Conservation (phyloP, 1,284 basidiomycete species). For the Mycosarcoma maydis region DNA sequence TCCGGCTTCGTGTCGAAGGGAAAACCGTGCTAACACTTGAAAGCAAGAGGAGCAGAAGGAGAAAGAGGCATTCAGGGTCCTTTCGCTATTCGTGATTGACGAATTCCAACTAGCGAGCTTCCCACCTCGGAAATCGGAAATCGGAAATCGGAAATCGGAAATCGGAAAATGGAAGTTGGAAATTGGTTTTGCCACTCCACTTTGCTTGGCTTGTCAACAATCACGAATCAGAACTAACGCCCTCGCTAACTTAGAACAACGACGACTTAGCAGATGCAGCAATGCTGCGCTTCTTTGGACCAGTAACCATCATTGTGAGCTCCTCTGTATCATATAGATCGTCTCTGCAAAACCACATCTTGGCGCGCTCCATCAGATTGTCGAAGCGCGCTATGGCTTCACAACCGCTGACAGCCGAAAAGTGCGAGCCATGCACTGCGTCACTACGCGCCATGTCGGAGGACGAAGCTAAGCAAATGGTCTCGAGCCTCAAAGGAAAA, state of each 20-base stretch:
- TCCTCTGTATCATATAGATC: neutral
- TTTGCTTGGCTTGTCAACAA: neutral
- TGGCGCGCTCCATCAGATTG: neutral
- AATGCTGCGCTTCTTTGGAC: constrained; percentile 9
- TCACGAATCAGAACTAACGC: no score
- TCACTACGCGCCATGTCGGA: constrained; percentile 20
- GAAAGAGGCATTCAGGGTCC: constrained; percentile 28
- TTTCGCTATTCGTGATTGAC: no score
- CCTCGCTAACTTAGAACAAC: no score
- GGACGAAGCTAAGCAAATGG: constrained; percentile 23
- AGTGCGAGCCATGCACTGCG: constrained; percentile 36
- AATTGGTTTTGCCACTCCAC: constrained; percentile 10
- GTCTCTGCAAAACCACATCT: neutral
- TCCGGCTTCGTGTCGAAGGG: no score
- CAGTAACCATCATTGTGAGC: neutral
- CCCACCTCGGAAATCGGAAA: no score
- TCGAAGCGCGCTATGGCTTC: constrained; percentile 11
- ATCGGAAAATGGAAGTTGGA: no score
- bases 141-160: no score
- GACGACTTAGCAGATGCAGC: neutral
- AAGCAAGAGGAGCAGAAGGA: no score
- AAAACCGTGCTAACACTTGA: no score
- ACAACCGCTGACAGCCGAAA: constrained; percentile 18
- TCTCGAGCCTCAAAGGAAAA: constrained; percentile 34
- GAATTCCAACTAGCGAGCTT: no score